Percentiles rank a stretch among this genome's conserved stretches.
phyloP scores from a whole-genome alignment of 805 yeast genomes.

The Cyberlindnera euphorbiae region DNA sequence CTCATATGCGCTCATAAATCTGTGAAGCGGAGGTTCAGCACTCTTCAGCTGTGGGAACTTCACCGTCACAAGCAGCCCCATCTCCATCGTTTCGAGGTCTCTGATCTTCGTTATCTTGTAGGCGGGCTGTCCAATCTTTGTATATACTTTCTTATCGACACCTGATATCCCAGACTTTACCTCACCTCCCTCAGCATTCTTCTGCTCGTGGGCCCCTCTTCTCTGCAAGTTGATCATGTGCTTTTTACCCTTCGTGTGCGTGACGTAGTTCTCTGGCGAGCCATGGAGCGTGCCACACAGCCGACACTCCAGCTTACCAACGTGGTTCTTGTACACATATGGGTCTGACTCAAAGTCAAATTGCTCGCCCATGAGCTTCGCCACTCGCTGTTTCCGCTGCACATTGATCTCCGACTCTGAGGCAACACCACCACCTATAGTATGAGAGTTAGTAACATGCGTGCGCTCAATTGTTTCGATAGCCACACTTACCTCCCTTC shows the following conservation, averaged over 20 bases:
- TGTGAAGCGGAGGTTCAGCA: slow-evolving; percentile 53
- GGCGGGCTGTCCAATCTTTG: slow-evolving; percentile 64
- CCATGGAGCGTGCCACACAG: slow-evolving; percentile 81
- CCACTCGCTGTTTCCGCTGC: slow-evolving; percentile 53
- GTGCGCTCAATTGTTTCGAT: not conserved
- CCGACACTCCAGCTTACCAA: slow-evolving; percentile 82
- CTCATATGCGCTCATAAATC: slow-evolving; percentile 78
- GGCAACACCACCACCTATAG: slow-evolving; percentile 74
- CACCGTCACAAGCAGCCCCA: slow-evolving; percentile 64
- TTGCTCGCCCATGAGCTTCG: slow-evolving; percentile 47
- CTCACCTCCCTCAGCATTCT: no score
- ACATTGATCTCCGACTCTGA: slow-evolving; percentile 64
- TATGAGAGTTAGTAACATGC: slow-evolving; percentile 5
- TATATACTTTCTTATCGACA: slow-evolving; percentile 13
- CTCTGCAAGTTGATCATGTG: slow-evolving; percentile 72
- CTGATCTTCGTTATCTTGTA: slow-evolving; percentile 64
- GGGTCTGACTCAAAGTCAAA: slow-evolving; percentile 63
- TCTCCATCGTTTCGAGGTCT: slow-evolving; percentile 48
- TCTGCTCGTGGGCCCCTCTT: slow-evolving; percentile 39
- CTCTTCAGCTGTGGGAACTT: slow-evolving; percentile 45
- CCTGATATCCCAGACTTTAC: slow-evolving; percentile 26
- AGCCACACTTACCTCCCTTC: slow-evolving; percentile 52
- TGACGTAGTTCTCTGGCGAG: slow-evolving; percentile 72
- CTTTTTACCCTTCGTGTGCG: slow-evolving; percentile 81
- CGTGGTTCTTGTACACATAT: slow-evolving; percentile 74